Percentiles rank a stretch among this genome's conserved stretches.
Evolutionary conservation across 2,329 filamentous ascomycete genomes (phyloP).

Genomic region (Ophiostoma sp.): DNA sequence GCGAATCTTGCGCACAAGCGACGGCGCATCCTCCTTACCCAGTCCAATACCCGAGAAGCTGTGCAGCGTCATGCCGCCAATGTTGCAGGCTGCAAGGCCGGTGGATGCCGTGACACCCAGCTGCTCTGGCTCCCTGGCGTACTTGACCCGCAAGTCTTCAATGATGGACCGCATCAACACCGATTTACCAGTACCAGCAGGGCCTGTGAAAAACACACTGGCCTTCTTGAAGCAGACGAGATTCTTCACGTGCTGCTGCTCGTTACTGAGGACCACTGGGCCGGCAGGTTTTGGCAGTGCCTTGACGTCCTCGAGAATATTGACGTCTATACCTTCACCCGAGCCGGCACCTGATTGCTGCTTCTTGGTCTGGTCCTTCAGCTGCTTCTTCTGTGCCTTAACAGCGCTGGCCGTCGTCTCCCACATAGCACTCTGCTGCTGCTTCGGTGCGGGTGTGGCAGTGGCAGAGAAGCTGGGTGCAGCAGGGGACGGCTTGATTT

Average conservation of each 20-base stretch:
- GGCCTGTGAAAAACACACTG: conserved; percentile 97
- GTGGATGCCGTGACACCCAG: conserved; percentile 94
- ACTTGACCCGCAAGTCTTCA: conserved; percentile 69
- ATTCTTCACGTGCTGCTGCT: conserved; percentile 78
- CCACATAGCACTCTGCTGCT: conserved; percentile 50
- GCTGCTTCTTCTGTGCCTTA: conserved; percentile 70
- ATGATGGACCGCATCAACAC: conserved; percentile 94
- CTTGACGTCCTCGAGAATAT: neutral
- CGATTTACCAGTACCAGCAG: conserved; percentile 94
- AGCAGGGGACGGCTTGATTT: conserved; percentile 27
- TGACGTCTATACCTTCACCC: conserved; percentile 27
- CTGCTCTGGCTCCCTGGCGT: conserved; percentile 68
- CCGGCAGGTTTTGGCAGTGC: conserved; percentile 32
- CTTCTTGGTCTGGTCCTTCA: conserved; percentile 59
- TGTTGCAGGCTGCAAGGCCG: conserved; percentile 91
- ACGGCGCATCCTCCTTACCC: conserved; percentile 77
- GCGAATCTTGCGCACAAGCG: conserved; percentile 84
- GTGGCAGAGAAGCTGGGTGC: conserved; percentile 31
- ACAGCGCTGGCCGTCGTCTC: conserved; percentile 68
- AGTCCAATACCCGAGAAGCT: conserved; percentile 94
- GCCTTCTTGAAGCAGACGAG: conserved; percentile 73
- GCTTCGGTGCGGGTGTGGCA: conserved; percentile 35
- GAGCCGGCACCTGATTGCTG: conserved; percentile 8
- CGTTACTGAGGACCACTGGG: conserved; percentile 70
- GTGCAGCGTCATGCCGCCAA: conserved; percentile 91